Base-by-base conservation (phyloP, 2,329 filamentous ascomycete genomes). In the Aspergillaceae sp. region DNA sequence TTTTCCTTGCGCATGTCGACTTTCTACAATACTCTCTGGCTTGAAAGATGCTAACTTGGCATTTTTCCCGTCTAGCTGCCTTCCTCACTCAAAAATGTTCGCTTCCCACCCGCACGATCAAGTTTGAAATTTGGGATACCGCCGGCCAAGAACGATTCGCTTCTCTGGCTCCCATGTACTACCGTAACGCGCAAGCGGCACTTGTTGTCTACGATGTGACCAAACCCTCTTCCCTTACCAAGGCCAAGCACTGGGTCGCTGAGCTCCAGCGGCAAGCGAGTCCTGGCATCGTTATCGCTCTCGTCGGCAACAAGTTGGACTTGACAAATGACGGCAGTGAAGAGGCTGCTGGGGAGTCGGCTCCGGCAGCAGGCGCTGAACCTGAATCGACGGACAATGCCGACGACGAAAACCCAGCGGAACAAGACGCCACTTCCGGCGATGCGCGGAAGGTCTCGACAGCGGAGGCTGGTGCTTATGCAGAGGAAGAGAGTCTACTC, bases 21-120 rank as follows among this genome's bases (percentile, higher is more conserved):
- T 7, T 42, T 42, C 29, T 27, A 2, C 35, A 2, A 38, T 26
- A 2, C 19, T 5, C 30, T 19, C 19, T 19, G 19, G 19, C 19
- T 19, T 19, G 19, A 32, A 32, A 28, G 9, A 1, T 34, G 30
- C 41, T 42, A 34, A 42, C 41, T 34, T 27, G 28, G 19, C n/a
- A 33, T 47, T 47, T 43, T 49, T 40, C 47, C 48, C 26, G 7
- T 50, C 36, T 58, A 95, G 92, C 92, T 63, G 92, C 92, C 54
- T 98, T 98, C 74, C 75, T 98, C 56, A 98, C 92, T 58, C 92
- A 98, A 73, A 98, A 97, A 82, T 96, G 91, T 75, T 92, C 88
- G 62, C 85, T 97, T 37, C 91, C 91, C 32, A 89, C 84, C 60
- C 82, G 91, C 65, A 96, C 88, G 48, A 70, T 70, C 56, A 70